These are phyloP conservation scores for Cladosporium sp. DNA, from an alignment of 2,329 filamentous ascomycete genomes.

Conservation along the genomic window DNA sequence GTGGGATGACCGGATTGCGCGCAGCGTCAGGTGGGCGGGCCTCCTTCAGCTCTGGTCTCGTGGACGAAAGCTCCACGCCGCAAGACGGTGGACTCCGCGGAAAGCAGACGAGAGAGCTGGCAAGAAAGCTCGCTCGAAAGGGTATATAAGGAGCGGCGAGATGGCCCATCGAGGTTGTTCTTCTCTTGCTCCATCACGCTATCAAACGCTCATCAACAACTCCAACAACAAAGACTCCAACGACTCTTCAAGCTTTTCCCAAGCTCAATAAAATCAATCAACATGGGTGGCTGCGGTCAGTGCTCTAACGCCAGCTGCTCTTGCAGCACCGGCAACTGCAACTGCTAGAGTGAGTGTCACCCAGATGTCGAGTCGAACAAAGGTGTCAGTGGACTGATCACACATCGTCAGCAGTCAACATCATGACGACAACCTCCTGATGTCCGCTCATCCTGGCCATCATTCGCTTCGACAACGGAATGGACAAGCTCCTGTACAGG, in stretches of 20 bases:
- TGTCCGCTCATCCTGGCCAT: constrained; percentile 2
- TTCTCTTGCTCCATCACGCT: constrained; percentile 5
- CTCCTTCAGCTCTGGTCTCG: not conserved
- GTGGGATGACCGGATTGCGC: constrained; percentile 5
- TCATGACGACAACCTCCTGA: constrained; percentile 1
- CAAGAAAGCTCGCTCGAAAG: not conserved
- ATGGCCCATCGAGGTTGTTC: not conserved
- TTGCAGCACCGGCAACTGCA: constrained; percentile 26
- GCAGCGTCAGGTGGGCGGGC: constrained; percentile 1
- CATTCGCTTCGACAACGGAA: constrained; percentile 9
- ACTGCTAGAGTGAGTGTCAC: constrained; percentile 17
- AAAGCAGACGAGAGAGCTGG: not conserved
- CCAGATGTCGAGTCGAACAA: not conserved
- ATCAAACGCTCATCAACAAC: constrained; percentile 10
- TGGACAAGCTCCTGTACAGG: constrained; percentile 2
- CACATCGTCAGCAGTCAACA: not conserved
- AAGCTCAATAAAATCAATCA: constrained; percentile 18
- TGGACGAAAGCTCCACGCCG: constrained; percentile 6
- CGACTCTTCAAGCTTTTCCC: constrained; percentile 1
- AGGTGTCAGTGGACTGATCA: not conserved
- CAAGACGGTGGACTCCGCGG: not conserved
- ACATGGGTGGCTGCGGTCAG: constrained; percentile 27
- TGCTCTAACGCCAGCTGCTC: constrained; percentile 27
- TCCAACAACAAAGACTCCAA: constrained; percentile 1
- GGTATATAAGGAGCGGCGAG: constrained; percentile 7